Evolutionary conservation across 176 grass and related monocot genomes (phyloP).

Genomic region (Guadua angustifolia): DNA sequence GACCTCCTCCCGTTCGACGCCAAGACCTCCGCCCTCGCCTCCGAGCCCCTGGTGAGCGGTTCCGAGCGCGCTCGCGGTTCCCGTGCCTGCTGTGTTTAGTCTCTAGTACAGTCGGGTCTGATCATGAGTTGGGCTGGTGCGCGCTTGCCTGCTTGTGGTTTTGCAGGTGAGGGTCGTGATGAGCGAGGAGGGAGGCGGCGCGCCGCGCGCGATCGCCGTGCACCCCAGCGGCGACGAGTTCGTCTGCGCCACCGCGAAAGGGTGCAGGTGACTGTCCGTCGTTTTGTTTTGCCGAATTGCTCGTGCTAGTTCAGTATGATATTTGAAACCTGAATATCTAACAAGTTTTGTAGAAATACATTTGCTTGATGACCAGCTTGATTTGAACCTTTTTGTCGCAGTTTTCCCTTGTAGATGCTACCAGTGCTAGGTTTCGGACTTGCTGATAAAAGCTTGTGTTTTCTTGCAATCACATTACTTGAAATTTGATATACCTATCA

Average conservation of each 20-base stretch:
- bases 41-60: conserved; percentile 60
- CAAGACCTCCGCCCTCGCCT: conserved; percentile 56
- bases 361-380: not conserved
- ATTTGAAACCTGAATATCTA: not conserved
- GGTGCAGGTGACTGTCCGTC: conserved; percentile 60
- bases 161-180: conserved; percentile 58
- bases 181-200: conserved; percentile 47
- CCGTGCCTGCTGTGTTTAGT: not conserved
- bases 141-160: not conserved
- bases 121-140: not conserved
- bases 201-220: conserved; percentile 61
- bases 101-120: not conserved
- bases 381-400: not conserved
- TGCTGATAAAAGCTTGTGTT: not conserved
- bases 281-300: not conserved
- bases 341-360: not conserved
- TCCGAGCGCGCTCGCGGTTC: not conserved
- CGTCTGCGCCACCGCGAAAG: conserved; percentile 69
- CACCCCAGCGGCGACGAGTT: conserved; percentile 74
- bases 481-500: not conserved
- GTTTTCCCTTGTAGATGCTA: not conserved
- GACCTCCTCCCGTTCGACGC: conserved; percentile 78
- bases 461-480: not conserved
- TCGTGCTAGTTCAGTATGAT: not conserved
- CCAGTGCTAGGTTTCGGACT: not conserved